phyloP scores from a whole-genome alignment of 805 yeast genomes.

The Saccharomycopsis schoenii region DNA sequence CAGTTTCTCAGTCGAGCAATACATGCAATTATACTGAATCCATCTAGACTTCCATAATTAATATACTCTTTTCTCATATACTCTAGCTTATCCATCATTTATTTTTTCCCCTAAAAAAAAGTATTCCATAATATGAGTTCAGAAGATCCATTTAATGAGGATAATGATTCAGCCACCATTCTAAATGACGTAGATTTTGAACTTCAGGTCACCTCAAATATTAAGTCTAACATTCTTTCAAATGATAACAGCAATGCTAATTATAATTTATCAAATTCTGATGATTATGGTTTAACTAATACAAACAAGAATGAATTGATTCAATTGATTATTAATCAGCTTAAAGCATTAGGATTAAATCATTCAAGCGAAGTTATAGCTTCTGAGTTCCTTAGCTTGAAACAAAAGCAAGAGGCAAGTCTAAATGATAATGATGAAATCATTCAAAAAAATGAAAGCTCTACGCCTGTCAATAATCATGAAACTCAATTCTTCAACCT shows the following conservation, averaged over 20 bases:
- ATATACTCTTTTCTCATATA: not conserved
- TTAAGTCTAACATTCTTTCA: not conserved
- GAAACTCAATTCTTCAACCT: conserved; percentile 27
- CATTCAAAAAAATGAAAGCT: not conserved
- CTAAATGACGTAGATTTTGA: not conserved
- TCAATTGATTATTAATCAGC: conserved; percentile 39
- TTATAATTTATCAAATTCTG: not conserved
- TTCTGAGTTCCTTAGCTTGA: not conserved
- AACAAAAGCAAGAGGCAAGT: conserved; percentile 27
- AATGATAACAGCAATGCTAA: not conserved
- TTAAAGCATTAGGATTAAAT: conserved; percentile 39
- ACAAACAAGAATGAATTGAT: conserved; percentile 30
- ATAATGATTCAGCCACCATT: not conserved
- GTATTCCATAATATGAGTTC: not conserved
- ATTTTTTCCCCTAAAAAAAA: not conserved
- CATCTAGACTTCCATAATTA: not conserved
- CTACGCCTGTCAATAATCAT: not conserved
- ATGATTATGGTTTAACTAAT: not conserved
- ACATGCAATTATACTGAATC: not conserved
- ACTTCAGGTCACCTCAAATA: not conserved
- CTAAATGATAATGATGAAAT: conserved; percentile 28
- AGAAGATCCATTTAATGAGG: not conserved
- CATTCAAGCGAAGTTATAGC: conserved; percentile 29
- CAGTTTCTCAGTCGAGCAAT: too few species aligned
- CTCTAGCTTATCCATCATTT: not conserved